These are phyloP conservation scores for Starmerella floricola DNA, from an alignment of 805 yeast species.

Conservation along the genomic window DNA sequence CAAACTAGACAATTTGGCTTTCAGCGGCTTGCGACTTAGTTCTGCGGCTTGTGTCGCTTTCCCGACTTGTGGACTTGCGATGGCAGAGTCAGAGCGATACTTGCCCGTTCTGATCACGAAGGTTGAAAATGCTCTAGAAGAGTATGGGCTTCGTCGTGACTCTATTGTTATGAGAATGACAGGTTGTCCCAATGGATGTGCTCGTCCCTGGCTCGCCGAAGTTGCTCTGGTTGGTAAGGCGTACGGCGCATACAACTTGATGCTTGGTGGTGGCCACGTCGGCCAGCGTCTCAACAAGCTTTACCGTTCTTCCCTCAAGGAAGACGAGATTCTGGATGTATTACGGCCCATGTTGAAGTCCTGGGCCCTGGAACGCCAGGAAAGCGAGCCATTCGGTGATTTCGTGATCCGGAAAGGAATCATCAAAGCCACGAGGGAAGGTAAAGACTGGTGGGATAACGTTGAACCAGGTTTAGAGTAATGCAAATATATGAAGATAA, in stretches of 20 bases:
- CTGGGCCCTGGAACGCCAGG: slow-evolving; percentile 85
- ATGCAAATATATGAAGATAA: neutral
- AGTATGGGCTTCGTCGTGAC: slow-evolving; percentile 85
- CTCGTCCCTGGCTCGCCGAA: slow-evolving; percentile 97
- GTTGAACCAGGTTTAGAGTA: slow-evolving; percentile 32
- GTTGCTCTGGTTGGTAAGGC: slow-evolving; percentile 94
- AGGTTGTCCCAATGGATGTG: slow-evolving; percentile 98
- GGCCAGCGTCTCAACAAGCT: slow-evolving; percentile 89
- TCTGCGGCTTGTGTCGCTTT: slow-evolving; percentile 96
- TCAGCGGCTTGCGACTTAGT: slow-evolving; percentile 73
- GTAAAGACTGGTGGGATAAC: slow-evolving; percentile 89
- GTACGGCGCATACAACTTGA: slow-evolving; percentile 77
- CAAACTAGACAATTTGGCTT: slow-evolving; percentile 71
- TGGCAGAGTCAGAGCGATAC: slow-evolving; percentile 95
- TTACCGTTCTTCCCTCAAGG: slow-evolving; percentile 76
- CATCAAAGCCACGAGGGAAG: slow-evolving; percentile 78
- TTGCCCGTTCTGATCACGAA: slow-evolving; percentile 72
- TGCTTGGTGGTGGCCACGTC: slow-evolving; percentile 92
- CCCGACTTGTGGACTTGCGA: slow-evolving; percentile 97
- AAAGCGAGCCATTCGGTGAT: slow-evolving; percentile 93
- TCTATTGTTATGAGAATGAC: slow-evolving; percentile 96
- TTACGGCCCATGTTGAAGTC: slow-evolving; percentile 80
- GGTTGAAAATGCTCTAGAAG: slow-evolving; percentile 78
- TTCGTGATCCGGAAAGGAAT: slow-evolving; percentile 78
- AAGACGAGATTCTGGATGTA: slow-evolving; percentile 68